Evolutionary conservation across 1,139 yeast genomes (phyloP), one percentile per base, ranked within the genome.

Genomic region (Casaregolazyma suthepensis): DNA sequence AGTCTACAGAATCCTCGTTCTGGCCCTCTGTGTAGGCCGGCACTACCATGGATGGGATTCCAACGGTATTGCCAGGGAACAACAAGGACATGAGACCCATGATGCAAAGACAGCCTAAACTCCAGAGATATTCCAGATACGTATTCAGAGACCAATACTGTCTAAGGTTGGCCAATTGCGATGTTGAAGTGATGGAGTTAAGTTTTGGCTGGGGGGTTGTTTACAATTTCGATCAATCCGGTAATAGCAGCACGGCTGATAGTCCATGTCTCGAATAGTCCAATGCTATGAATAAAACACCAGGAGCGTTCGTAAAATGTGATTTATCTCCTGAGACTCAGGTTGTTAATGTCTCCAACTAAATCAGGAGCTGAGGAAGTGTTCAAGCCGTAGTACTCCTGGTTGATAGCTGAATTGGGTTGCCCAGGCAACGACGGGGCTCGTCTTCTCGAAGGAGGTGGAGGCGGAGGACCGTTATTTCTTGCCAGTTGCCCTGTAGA

Each of bases 1-100:
- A 71, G 57, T 82, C 86, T 12, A 80, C 72, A 3, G 81, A 73
- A 64, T 83, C 89, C 54, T 76, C 80, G 3, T 62, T 58, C 23
- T 68, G 73, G 1, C 83, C 84, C 53, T 73, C 76, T 19, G 66
- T 57, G 58, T 76, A 81, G 7, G 71, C 66, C 2, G 86, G 86
- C 20, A 78, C 75, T 13, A 64, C 62, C 49, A 63, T 58, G 20
- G 60, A 46, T 19, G 66, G 52, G 54, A 58, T 46, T 51, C 61
- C 50, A 55, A 53, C 43, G 19, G 46, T 53, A 50, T 58, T 56
- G 52, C 56, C 45, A 13, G 71, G 70, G 59, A 66, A 61, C 56
- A 67, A 58, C 43, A 66, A 58, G 42, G 62, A 56, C 45, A 63
- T 54, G 42, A 68, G 57, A 31, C 63, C 61, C 35, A 64, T 66